Evolutionary conservation across 495 filamentous ascomycete genomes (phyloP), one percentile per base, ranked within the genome.

Genomic region (Penicillium cinerascens): DNA sequence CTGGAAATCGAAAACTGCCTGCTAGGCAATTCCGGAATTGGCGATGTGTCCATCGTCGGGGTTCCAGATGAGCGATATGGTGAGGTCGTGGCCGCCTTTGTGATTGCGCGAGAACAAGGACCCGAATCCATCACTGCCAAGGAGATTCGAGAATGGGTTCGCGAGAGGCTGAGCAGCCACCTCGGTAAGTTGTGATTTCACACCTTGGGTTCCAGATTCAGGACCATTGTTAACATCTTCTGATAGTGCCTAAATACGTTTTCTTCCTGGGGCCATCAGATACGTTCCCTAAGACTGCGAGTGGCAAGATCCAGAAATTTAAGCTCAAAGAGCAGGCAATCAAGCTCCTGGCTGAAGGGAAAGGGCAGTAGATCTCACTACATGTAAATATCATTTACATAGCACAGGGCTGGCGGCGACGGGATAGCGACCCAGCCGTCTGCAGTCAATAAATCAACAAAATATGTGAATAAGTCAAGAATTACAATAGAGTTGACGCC

Each of bases 231-330:
- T 50, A 25, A 54, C 37, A 33, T 25, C 8, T 22, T 25, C 9
- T 39, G 17, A 13, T 44, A 79, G 90, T 89, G 45, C 93, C 93
- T 0, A 95, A 92, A 67, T 82, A 95, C 66, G 83, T 97, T 27
- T 97, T 95, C 69, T 95, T 88, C 77, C 74, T 88, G 2, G 47
- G 46, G 4, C 57, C 64, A 2, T 55, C 58, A 2, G 80, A 84
- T 0, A 77, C 81, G 8, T 93, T 88, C 60, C 93, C 93, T 7
- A 97, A 96, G 77, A 98, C 93, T 18, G 88, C 90, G 17, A 96
- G 90, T 65, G 93, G 93, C 26, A 98, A 98, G 78, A 93, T 98
- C 38, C 90, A 96, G 74, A 97, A 96, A 69, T 97, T 88, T 70
- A 95, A 88, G 67, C 71, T 98, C 60, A 81, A 79, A 66, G 86